These are phyloP conservation scores for Alloascoidea africana DNA, from an alignment of 805 yeast species.

Conservation along the genomic window DNA sequence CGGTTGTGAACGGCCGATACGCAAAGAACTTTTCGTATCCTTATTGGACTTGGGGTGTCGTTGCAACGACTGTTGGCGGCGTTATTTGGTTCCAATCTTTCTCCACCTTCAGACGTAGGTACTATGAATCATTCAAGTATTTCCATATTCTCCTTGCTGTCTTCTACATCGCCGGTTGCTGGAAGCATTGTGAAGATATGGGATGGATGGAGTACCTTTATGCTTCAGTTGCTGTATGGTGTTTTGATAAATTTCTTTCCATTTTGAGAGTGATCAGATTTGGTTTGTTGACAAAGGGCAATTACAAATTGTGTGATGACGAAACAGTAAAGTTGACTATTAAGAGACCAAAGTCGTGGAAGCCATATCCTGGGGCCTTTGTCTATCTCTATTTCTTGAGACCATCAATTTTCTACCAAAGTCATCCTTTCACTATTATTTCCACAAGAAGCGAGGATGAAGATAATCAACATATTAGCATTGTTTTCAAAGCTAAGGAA, in stretches of 20 bases:
- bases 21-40: not conserved
- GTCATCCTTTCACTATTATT: conserved; percentile 52
- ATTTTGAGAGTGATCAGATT: conserved; percentile 35
- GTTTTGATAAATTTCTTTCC: conserved; percentile 45
- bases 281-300: conserved; percentile 27
- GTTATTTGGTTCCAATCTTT: conserved; percentile 32
- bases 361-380: conserved; percentile 37
- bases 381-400: conserved; percentile 43
- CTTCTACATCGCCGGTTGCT: conserved; percentile 35
- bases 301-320: conserved; percentile 2
- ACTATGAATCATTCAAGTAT: conserved; percentile 48
- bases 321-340: not conserved
- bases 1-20: not conserved
- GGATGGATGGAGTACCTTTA: conserved; percentile 38
- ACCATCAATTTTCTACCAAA: conserved; percentile 43
- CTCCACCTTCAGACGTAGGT: conserved; percentile 31
- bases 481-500: not conserved
- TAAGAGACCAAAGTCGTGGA: conserved; percentile 18
- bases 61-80: conserved; percentile 21
- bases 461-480: not conserved
- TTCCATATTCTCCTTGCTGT: conserved; percentile 42
- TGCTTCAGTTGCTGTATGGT: conserved; percentile 53
- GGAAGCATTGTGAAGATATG: conserved; percentile 36
- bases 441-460: conserved; percentile 4
- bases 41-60: conserved; percentile 23